These are phyloP conservation scores for Podospora pseudocomata DNA, from an alignment of 495 filamentous ascomycete species.

Conservation along the genomic window DNA sequence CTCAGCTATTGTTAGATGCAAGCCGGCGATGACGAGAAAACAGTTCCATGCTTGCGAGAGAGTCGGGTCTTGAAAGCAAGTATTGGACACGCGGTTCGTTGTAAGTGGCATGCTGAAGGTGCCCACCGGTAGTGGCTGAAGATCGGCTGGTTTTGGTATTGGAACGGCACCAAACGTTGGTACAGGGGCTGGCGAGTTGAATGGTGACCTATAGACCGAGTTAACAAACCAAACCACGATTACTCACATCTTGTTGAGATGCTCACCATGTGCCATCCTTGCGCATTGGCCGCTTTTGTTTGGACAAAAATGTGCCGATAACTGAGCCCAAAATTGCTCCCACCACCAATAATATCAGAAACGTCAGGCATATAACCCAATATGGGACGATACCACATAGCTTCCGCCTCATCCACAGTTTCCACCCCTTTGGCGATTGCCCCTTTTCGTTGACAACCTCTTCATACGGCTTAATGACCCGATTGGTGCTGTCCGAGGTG, in stretches of 20 bases:
- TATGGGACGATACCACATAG: slow-evolving; percentile 63
- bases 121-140: slow-evolving; percentile 62
- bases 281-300: slow-evolving; percentile 25
- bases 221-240: slow-evolving; percentile 16
- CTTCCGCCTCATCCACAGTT: slow-evolving; percentile 51
- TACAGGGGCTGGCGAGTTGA: slow-evolving; percentile 32
- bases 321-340: slow-evolving; percentile 61
- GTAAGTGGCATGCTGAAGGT: slow-evolving; percentile 57
- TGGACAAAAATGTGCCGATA: slow-evolving; percentile 37
- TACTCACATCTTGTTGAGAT: background rate
- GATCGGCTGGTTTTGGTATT: slow-evolving; percentile 53
- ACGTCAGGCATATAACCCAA: slow-evolving; percentile 61
- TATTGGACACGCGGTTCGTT: slow-evolving; percentile 54
- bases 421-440: slow-evolving; percentile 50
- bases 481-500: slow-evolving; percentile 43
- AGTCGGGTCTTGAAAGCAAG: slow-evolving; percentile 61
- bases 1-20: slow-evolving; percentile 32
- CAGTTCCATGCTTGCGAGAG: slow-evolving; percentile 71
- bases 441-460: slow-evolving; percentile 42
- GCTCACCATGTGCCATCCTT: slow-evolving; percentile 30
- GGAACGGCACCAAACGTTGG: slow-evolving; percentile 62
- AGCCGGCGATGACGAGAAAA: slow-evolving; percentile 34
- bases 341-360: slow-evolving; percentile 53
- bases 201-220: slow-evolving; percentile 17
- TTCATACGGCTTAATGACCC: slow-evolving; percentile 38